Base-by-base conservation (phyloP, 2,329 filamentous ascomycete genomes). In the Gyromitra esculenta region DNA sequence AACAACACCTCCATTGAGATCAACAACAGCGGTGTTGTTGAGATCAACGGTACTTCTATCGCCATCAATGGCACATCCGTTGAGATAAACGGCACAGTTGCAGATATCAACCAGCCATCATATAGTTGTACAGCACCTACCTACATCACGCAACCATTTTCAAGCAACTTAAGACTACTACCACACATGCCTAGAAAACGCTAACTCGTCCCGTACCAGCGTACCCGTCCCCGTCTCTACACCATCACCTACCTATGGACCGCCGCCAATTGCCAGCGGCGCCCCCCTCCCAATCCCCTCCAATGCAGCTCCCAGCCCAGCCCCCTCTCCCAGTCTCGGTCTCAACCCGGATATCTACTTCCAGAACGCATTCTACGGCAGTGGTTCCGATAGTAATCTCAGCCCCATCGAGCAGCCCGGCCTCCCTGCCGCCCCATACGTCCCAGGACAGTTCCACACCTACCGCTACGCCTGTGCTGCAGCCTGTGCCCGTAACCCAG, bases 41-140 rank as follows among this genome's bases (percentile, higher is more conserved):
- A 63, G 45, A 56, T 71, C 45, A 71, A 71, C 39, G 57, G 67
- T 3, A 71, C 67, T 18, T 54, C 67, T 41, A 63, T 71, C 21
- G 67, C 9, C 7, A 48, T 71, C 18, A 71, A 63, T 35, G 67
- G 67, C 11, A 71, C 67, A 7, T 25, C 67, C 18, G 18, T 71
- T 50, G 67, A 71, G 57, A 71, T 71, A 57, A 64, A 56, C 37
- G 68, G 68, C 9, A 71, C 68, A 6, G 48, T 43, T 18, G 68
- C 39, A 5, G 56, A 15, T 11, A 63, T 41, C 15, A 41, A 13
- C 41, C 21, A 48, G 41, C 11, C 35, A 43, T 31, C 35, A 2
- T 6, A 13, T 31, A 59, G 21, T 8, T 21, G 59, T 71, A 56
- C 21, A 63, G 8, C 35, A 50, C 68, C 68, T 13, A 21, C 43